Percentiles rank a stretch among this genome's conserved stretches.
Conservation (phyloP, 2,329 filamentous ascomycete species). For the Botrytis galanthina region DNA sequence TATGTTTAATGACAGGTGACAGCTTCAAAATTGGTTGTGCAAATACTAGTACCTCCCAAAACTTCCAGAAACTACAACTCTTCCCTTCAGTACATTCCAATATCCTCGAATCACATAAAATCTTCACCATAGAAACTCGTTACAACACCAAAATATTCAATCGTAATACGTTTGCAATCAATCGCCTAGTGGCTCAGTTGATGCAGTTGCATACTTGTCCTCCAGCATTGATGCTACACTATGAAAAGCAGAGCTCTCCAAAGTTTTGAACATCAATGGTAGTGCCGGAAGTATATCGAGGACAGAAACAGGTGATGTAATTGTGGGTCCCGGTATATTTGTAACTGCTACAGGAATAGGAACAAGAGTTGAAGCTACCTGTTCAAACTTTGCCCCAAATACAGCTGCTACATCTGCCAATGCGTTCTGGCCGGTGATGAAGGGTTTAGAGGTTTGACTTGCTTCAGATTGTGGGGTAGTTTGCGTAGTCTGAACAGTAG, state of each 20-base stretch:
- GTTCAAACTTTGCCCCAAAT: slow-evolving; percentile 7
- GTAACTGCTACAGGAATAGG: neutral
- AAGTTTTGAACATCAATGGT: slow-evolving; percentile 7
- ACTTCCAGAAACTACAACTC: slow-evolving; percentile 13
- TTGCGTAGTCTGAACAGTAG: neutral
- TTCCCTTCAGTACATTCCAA: slow-evolving; percentile 16
- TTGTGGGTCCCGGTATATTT: neutral
- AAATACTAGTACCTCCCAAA: slow-evolving; percentile 20
- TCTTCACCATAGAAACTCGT: neutral
- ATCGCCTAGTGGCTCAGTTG: neutral
- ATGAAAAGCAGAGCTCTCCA: neutral
- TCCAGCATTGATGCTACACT: slow-evolving; percentile 17
- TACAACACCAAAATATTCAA: neutral
- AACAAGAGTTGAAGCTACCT: slow-evolving; percentile 6
- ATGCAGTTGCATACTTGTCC: slow-evolving; percentile 10
- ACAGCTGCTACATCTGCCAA: slow-evolving; percentile 21
- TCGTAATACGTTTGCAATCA: neutral
- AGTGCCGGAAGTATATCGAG: slow-evolving; percentile 5
- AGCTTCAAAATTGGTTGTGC: slow-evolving; percentile 20
- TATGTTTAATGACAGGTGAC: slow-evolving; percentile 7
- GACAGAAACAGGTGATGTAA: neutral
- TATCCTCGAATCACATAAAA: slow-evolving; percentile 9
- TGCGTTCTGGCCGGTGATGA: slow-evolving; percentile 7
- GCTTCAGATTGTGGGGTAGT: neutral
- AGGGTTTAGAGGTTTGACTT: neutral